phyloP scores from a whole-genome alignment of 106 monocot genomes.

The Platanthera zijinensis region DNA sequence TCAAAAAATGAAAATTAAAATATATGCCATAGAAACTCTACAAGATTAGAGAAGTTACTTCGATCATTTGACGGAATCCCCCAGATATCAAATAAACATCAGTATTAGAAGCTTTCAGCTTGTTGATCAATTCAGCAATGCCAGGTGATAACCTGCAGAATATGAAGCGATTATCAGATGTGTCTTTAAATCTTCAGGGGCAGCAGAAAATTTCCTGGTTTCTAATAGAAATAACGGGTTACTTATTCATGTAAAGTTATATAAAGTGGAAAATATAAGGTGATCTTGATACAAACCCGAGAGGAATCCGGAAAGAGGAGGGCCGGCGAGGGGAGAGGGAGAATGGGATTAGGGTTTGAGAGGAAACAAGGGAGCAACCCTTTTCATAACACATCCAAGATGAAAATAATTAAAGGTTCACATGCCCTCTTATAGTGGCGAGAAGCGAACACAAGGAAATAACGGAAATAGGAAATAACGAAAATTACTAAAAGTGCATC shows the following conservation, averaged over 20 bases:
- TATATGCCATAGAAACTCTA: background rate
- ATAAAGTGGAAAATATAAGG: background rate
- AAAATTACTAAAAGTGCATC: too few relatives aligned
- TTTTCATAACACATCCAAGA: too few relatives aligned
- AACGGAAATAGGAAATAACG: too few relatives aligned
- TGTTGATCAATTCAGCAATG: conserved; percentile 64
- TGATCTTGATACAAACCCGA: too few relatives aligned
- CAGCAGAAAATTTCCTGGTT: background rate
- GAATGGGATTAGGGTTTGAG: too few relatives aligned
- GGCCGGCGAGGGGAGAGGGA: too few relatives aligned
- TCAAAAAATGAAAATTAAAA: background rate
- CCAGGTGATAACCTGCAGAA: conserved; percentile 86
- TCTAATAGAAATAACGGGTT: background rate
- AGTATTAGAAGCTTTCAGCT: conserved; percentile 46
- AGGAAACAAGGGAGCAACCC: too few relatives aligned
- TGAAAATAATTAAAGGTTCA: too few relatives aligned
- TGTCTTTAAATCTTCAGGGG: background rate
- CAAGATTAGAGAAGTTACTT: conserved; percentile 30
- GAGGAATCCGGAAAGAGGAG: too few relatives aligned
- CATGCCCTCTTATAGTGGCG: too few relatives aligned
- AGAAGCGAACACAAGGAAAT: too few relatives aligned
- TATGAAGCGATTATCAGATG: background rate
- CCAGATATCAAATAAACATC: conserved; percentile 87
- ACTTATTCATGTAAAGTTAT: background rate
- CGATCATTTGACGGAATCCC: conserved; percentile 98